Evolutionary conservation across 2,329 filamentous ascomycete genomes (phyloP), one percentile per base, ranked within the genome.

Genomic region (Beauveria sp.): DNA sequence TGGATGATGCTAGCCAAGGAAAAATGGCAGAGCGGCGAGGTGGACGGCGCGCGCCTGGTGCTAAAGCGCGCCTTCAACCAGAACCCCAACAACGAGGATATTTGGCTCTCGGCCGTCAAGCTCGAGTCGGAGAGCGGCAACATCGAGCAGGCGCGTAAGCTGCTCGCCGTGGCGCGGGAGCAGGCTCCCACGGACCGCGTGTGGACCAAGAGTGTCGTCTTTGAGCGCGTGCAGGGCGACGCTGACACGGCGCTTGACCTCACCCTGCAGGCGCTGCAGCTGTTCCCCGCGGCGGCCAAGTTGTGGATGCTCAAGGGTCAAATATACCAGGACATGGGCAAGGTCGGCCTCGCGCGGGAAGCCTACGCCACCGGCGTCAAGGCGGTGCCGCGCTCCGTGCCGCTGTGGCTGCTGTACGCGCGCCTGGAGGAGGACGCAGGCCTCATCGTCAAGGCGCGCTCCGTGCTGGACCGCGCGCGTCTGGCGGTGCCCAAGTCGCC

Each of bases 251-350:
- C 94, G 0, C 81, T 99, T 16, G 90, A 96, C 68, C 85, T 99
- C 12, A 90, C 90, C 48, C 91, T 92, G 63, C 88, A 96, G 71
- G 94, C 89, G 1, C 79, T 99, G 41, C 88, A 92, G 66, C 82
- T 91, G 10, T 99, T 96, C 77, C 93, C 94, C 1, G 84, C 86
- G 50, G 85, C 89, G 14, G 83, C 91, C 57, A 97, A 97, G 75
- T 81, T 99, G 26, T 97, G 93, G 88, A 97, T 97, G 90, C 90
- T 96, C 79, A 99, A 99, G 76, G 94, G 96, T 0, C 94, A 99
- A 71, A 94, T 97, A 64, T 99, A 99, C 79, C 90, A 97, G 70
- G 83, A 87, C 48, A 82, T 92, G 52, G 87, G 84, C 67, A 92
- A 91, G 76, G 77, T 89, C 16, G 87, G 89, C 0, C 90, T 94